phyloP scores from a whole-genome alignment of 139 green algal genomes.

The Chlamydomonas asymmetrica region DNA sequence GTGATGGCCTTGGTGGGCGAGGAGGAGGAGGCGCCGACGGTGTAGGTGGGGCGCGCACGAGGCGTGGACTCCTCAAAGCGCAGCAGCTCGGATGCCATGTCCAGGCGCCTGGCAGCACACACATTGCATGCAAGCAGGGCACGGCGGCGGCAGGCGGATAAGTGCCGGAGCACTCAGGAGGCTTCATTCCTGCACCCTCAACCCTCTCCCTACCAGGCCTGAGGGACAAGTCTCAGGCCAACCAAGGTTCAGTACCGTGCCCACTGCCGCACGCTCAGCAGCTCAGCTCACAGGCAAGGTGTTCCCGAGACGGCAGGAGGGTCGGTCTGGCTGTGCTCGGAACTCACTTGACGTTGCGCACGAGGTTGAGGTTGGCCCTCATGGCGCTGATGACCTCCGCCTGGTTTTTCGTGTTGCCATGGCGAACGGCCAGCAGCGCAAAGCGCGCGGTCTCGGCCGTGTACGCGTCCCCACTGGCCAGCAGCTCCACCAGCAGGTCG shows the following conservation, averaged over 20 bases:
- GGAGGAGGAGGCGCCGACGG: not conserved
- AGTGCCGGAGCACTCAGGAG: too few relatives aligned
- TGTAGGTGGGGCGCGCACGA: slow-evolving; percentile 15
- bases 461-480: slow-evolving; percentile 39
- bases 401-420: slow-evolving; percentile 53
- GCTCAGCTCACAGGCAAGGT: too few relatives aligned
- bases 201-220: too few relatives aligned
- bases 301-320: too few relatives aligned
- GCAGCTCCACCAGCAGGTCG: slow-evolving; percentile 43
- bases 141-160: too few relatives aligned
- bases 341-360: slow-evolving; percentile 22
- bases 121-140: not conserved
- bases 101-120: slow-evolving; percentile 10
- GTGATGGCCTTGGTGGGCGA: slow-evolving; percentile 24
- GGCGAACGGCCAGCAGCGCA: slow-evolving; percentile 35
- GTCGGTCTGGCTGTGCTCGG: not conserved
- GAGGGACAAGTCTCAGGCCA: too few relatives aligned
- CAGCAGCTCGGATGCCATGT: slow-evolving; percentile 36
- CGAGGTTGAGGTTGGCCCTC: slow-evolving; percentile 19
- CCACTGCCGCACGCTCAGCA: too few relatives aligned
- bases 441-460: slow-evolving; percentile 35
- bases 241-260: too few relatives aligned
- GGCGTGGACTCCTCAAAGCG: slow-evolving; percentile 33
- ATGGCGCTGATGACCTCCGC: slow-evolving; percentile 45
- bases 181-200: too few relatives aligned